A percentile compares a stretch with the other conserved stretches of the same genome.
These are phyloP conservation scores for Fusarium sp. DNA, from an alignment of 2,329 filamentous ascomycete genomes.

Conservation along the genomic window DNA sequence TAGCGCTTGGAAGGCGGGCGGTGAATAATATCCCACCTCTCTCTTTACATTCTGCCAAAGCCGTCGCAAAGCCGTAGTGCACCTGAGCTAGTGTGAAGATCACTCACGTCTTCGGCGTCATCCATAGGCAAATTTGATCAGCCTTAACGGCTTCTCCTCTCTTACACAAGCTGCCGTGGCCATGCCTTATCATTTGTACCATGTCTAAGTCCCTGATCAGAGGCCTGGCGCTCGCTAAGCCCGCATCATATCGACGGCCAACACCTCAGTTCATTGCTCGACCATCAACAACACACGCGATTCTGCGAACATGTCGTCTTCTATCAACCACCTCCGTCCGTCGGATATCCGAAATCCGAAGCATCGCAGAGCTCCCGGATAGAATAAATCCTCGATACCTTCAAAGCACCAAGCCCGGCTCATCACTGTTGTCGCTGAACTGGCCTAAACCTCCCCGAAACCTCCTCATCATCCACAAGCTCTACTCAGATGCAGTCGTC, in stretches of 20 bases:
- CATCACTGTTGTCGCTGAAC: conserved; percentile 69
- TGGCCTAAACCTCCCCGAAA: conserved; percentile 70
- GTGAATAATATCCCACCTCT: conserved; percentile 40
- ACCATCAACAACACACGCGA: background rate
- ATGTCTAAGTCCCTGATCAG: conserved; percentile 44
- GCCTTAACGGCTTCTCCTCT: conserved; percentile 11
- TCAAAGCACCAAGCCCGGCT: conserved; percentile 61
- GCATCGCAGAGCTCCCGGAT: conserved; percentile 53
- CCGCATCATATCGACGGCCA: conserved; percentile 7
- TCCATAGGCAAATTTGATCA: conserved; percentile 30
- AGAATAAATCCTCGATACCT: conserved; percentile 56
- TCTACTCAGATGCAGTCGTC: conserved; percentile 68
- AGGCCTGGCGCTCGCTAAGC: conserved; percentile 33
- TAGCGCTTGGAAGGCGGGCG: conserved; percentile 39
- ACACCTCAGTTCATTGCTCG: conserved; percentile 2
- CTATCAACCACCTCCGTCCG: conserved; percentile 65
- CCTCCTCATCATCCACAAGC: conserved; percentile 71
- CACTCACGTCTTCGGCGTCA: conserved; percentile 40
- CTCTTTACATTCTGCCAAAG: conserved; percentile 24
- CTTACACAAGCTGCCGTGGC: conserved; percentile 21
- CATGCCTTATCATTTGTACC: conserved; percentile 21
- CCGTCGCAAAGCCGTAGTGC: conserved; percentile 26
- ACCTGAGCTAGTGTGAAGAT: background rate
- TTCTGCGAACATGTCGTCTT: conserved; percentile 48
- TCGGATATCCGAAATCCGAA: conserved; percentile 54